These are phyloP conservation scores for Alternaria gansuensis DNA, from an alignment of 2,329 filamentous ascomycete genomes.

Conservation along the genomic window DNA sequence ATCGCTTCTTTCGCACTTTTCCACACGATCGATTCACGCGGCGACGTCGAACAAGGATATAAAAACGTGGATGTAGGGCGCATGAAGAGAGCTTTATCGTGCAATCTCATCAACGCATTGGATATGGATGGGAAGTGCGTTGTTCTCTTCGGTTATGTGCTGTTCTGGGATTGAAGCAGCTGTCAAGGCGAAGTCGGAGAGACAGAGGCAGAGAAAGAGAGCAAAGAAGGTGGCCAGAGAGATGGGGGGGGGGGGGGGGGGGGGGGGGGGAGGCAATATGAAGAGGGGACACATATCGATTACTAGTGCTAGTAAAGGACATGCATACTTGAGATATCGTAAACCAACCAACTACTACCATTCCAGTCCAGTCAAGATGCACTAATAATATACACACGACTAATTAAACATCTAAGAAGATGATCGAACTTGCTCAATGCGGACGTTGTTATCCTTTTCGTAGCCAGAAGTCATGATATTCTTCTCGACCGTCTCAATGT, in stretches of 20 bases:
- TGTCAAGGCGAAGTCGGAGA: constrained; percentile 24
- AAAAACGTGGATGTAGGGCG: constrained; percentile 21
- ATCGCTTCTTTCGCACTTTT: constrained; percentile 36
- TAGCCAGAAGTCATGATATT: constrained; percentile 30
- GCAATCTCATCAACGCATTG: constrained; percentile 35
- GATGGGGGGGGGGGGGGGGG: too few species aligned
- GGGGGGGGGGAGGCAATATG: not conserved
- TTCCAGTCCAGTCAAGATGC: not conserved
- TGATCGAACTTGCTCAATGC: constrained; percentile 26
- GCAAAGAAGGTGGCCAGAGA: not conserved
- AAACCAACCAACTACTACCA: constrained; percentile 10
- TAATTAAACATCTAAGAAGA: constrained; percentile 12
- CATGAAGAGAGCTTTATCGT: constrained; percentile 36
- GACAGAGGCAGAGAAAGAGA: constrained; percentile 12
- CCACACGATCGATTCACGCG: constrained; percentile 25
- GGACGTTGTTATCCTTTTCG: constrained; percentile 39
- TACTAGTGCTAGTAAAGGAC: constrained; percentile 9
- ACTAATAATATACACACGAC: constrained; percentile 11
- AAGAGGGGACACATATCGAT: constrained; percentile 6
- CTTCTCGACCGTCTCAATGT: constrained; percentile 36
- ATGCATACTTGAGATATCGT: constrained; percentile 13
- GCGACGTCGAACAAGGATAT: constrained; percentile 16
- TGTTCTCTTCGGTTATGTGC: constrained; percentile 40
- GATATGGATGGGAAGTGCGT: constrained; percentile 35
- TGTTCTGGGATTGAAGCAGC: constrained; percentile 33